Conservation (phyloP, 257 asterid species). For the Ehretia macrophylla region DNA sequence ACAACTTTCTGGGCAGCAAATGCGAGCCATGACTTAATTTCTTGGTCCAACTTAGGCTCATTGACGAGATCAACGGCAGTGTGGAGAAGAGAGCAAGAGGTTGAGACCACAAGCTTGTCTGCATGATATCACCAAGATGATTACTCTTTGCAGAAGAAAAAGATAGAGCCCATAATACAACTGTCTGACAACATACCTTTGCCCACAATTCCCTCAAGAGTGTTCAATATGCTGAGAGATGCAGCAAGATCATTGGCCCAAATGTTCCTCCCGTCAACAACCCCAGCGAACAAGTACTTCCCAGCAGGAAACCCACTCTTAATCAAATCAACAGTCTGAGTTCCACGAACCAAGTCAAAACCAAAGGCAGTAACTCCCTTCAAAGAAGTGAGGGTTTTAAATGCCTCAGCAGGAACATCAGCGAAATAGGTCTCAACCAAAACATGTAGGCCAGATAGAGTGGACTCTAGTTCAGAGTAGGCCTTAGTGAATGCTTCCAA, state of each 20-base stretch:
- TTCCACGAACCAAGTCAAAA: conserved; percentile 71
- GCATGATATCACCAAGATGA: conserved; percentile 15
- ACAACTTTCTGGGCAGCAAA: conserved; percentile 93
- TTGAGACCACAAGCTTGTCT: conserved; percentile 95
- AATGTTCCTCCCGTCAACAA: conserved; percentile 97
- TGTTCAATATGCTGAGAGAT: conserved; percentile 54
- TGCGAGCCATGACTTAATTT: conserved; percentile 96
- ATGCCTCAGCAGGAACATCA: conserved; percentile 49
- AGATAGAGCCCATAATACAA: not conserved
- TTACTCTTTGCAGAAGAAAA: conserved; percentile 8
- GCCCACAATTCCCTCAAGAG: conserved; percentile 84
- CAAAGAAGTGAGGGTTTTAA: conserved; percentile 45
- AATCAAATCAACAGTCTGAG: conserved; percentile 69
- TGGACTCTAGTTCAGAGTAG: conserved; percentile 35
- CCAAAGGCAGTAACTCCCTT: conserved; percentile 47
- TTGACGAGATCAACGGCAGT: conserved; percentile 91
- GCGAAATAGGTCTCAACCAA: conserved; percentile 50
- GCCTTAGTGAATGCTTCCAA: conserved; percentile 47
- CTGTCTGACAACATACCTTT: conserved; percentile 48
- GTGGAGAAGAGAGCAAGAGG: conserved; percentile 89
- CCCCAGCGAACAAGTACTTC: conserved; percentile 90
- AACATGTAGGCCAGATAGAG: conserved; percentile 47
- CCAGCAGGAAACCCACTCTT: conserved; percentile 83
- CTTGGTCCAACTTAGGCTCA: conserved; percentile 80
- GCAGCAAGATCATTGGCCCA: conserved; percentile 92